phyloP scores from a whole-genome alignment of 305 asterid species.

The Fraxinus sp. region DNA sequence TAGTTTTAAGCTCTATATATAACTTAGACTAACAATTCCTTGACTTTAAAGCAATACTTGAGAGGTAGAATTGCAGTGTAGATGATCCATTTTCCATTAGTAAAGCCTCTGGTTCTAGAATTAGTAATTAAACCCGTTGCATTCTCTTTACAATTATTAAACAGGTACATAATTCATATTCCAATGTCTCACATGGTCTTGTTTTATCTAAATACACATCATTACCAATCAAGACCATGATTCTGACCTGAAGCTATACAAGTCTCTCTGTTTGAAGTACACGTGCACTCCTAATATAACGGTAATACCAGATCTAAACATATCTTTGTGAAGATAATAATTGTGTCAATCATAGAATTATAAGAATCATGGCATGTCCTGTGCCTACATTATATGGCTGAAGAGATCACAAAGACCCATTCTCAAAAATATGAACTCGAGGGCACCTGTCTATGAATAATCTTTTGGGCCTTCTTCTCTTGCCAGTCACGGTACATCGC shows the following conservation, averaged over 20 bases:
- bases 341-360: slow-evolving; percentile 2
- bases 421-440: slow-evolving; percentile 13
- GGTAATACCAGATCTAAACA: not conserved
- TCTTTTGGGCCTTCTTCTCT: slow-evolving; percentile 61
- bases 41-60: slow-evolving; percentile 5
- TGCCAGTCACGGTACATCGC: slow-evolving; percentile 80
- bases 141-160: slow-evolving; percentile 12
- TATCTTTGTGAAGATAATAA: not conserved
- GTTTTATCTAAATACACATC: not conserved
- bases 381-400: not conserved
- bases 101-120: not conserved
- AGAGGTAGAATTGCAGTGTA: not conserved
- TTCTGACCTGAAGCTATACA: not conserved
- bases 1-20: slow-evolving; percentile 7
- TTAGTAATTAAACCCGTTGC: slow-evolving; percentile 4
- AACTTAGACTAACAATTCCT: not conserved
- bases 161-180: not conserved
- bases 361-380: slow-evolving; percentile 9
- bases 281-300: not conserved
- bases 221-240: not conserved
- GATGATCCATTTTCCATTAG: not conserved
- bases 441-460: slow-evolving; percentile 69
- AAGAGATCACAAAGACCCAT: slow-evolving; percentile 6
- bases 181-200: not conserved
- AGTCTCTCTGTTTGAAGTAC: not conserved